Percentiles rank a stretch among this genome's conserved stretches.
Evolutionary conservation across 371 early-diverging fungal species (phyloP).

Genomic region (Saksenaea oblongispora): DNA sequence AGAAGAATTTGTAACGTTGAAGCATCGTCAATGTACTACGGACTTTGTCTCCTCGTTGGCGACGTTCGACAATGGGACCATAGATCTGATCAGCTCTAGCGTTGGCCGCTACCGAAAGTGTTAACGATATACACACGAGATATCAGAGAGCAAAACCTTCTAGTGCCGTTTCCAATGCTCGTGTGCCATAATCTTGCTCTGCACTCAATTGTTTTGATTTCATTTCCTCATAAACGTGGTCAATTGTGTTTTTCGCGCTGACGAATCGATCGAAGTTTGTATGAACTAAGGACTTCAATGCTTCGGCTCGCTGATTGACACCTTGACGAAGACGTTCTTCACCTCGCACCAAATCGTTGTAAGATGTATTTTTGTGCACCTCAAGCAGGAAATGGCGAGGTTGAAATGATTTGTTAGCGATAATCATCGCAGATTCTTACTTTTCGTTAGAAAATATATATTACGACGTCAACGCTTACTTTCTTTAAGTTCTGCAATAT

Average conservation of each 20-base stretch:
- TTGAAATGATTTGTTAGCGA: slow-evolving; percentile 74
- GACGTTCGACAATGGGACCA: slow-evolving; percentile 85
- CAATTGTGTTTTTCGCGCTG: slow-evolving; percentile 92
- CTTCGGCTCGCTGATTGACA: slow-evolving; percentile 83
- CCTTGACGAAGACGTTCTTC: slow-evolving; percentile 68
- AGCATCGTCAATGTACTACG: slow-evolving; percentile 84
- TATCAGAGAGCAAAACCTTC: slow-evolving; percentile 29
- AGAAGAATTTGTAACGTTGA: slow-evolving; percentile 92
- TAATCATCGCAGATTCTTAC: slow-evolving; percentile 44
- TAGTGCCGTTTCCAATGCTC: slow-evolving; percentile 28
- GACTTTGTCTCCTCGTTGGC: slow-evolving; percentile 88
- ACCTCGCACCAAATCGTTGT: slow-evolving; percentile 78
- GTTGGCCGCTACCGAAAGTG: slow-evolving; percentile 52
- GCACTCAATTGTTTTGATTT: slow-evolving; percentile 78
- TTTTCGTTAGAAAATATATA: background rate
- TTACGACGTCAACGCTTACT: slow-evolving; percentile 25
- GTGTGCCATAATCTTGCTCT: slow-evolving; percentile 81
- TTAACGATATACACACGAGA: background rate
- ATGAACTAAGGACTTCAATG: slow-evolving; percentile 86
- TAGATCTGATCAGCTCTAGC: slow-evolving; percentile 81
- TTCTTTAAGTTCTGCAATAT: slow-evolving; percentile 45
- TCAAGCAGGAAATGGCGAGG: slow-evolving; percentile 77
- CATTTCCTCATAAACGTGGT: slow-evolving; percentile 92
- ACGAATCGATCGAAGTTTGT: slow-evolving; percentile 96
- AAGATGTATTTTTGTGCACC: slow-evolving; percentile 85